A percentile compares a stretch with the other conserved stretches of the same genome.
Conservation (phyloP, 2,329 filamentous ascomycete genomes). For the Phaeosphaeriaceae sp. region DNA sequence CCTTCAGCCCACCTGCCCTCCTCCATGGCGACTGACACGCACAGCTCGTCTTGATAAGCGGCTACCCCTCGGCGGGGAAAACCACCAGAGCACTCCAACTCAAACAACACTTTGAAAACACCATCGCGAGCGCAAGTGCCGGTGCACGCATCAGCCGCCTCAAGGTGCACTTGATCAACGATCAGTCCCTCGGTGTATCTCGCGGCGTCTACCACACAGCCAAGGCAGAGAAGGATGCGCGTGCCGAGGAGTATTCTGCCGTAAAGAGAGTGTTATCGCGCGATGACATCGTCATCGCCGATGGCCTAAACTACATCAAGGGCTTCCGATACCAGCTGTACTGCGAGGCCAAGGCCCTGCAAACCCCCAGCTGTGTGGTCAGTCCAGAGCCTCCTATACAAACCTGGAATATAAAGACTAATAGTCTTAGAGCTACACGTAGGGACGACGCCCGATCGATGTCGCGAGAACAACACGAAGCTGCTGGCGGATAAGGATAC, state of each 20-base stretch:
- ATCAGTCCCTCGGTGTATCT: constrained; percentile 73
- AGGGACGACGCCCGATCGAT: constrained; percentile 64
- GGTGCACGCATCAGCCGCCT: constrained; percentile 59
- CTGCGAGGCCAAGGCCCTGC: constrained; percentile 82
- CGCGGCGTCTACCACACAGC: constrained; percentile 78
- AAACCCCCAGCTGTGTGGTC: constrained; percentile 78
- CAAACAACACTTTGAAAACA: constrained; percentile 67
- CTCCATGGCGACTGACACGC: constrained; percentile 23
- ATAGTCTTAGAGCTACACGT: constrained; percentile 61
- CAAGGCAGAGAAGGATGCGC: constrained; percentile 82
- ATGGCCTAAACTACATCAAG: constrained; percentile 88
- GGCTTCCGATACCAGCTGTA: constrained; percentile 87
- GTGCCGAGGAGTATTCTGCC: constrained; percentile 77
- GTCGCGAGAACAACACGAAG: constrained; percentile 66
- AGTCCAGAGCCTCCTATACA: constrained; percentile 27
- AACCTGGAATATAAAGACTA: constrained; percentile 25
- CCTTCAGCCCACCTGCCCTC: neutral
- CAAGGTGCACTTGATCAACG: constrained; percentile 76
- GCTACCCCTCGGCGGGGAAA: constrained; percentile 70
- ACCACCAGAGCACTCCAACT: constrained; percentile 71
- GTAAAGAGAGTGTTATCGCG: constrained; percentile 78
- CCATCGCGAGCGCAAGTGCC: constrained; percentile 58
- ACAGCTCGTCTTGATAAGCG: constrained; percentile 67
- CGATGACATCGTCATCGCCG: constrained; percentile 79
- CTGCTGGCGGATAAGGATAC: constrained; percentile 55